phyloP scores from a whole-genome alignment of 2,329 filamentous ascomycete species.

The Colletotrichum godetiae region DNA sequence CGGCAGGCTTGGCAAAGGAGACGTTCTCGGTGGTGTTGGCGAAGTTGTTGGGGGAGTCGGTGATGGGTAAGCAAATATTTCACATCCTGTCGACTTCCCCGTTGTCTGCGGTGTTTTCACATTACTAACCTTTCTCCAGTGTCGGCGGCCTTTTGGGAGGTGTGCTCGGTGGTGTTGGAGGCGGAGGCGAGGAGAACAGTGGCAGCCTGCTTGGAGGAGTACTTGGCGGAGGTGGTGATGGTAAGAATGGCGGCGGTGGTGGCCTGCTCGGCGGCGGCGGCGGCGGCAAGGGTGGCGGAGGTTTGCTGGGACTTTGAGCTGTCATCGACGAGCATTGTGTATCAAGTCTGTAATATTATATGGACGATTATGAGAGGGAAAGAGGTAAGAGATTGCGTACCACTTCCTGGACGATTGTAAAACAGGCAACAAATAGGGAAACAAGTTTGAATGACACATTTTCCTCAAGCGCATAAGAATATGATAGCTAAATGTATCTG shows the following conservation, averaged over 20 bases:
- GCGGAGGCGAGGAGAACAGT: not conserved
- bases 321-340: not conserved
- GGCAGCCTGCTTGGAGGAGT: conserved; percentile 21
- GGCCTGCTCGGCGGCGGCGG: conserved; percentile 14
- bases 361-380: not conserved
- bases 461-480: no score
- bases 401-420: not conserved
- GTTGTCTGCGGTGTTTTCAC: not conserved
- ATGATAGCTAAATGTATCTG: no score
- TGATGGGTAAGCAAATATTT: conserved; percentile 14
- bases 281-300: not conserved
- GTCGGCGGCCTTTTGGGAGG: conserved; percentile 27
- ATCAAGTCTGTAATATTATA: not conserved
- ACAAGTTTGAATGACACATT: no score
- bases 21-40: conserved; percentile 23
- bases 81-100: not conserved
- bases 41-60: conserved; percentile 31
- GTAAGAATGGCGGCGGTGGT: conserved; percentile 8
- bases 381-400: not conserved
- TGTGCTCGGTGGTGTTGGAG: conserved; percentile 24
- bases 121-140: not conserved
- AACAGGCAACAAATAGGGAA: not conserved
- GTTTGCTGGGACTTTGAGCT: not conserved
- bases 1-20: conserved; percentile 26
- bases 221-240: conserved; percentile 17